phyloP scores from a whole-genome alignment of 2,329 filamentous ascomycete genomes.

The Sodiomyces alkalinus region DNA sequence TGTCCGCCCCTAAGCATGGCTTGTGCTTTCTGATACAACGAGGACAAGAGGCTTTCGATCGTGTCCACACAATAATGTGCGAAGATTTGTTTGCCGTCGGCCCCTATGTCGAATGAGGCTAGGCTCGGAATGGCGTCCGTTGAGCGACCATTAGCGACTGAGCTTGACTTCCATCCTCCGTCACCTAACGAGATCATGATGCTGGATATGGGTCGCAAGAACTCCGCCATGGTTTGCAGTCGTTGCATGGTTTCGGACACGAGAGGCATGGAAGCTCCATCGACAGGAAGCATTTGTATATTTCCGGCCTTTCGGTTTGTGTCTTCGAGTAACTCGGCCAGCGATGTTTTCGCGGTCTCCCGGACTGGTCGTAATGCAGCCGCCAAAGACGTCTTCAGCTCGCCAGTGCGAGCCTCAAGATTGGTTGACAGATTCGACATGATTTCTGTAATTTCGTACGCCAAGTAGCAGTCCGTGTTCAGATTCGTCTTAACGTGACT shows the following conservation, averaged over 20 bases:
- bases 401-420: constrained; percentile 68
- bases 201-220: constrained; percentile 70
- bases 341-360: constrained; percentile 78
- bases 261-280: constrained; percentile 64
- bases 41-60: constrained; percentile 62
- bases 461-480: constrained; percentile 82
- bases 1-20: constrained; percentile 60
- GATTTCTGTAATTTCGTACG: constrained; percentile 89
- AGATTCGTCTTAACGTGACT: constrained; percentile 76
- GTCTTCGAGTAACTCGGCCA: constrained; percentile 73
- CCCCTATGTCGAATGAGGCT: constrained; percentile 71
- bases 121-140: constrained; percentile 55
- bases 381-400: constrained; percentile 68
- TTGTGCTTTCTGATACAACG: constrained; percentile 61
- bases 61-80: constrained; percentile 83
- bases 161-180: constrained; percentile 63
- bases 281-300: constrained; percentile 55
- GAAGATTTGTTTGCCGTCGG: constrained; percentile 78
- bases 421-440: constrained; percentile 65
- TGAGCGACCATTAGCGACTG: constrained; percentile 34
- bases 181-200: constrained; percentile 88
- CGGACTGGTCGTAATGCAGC: constrained; percentile 79
- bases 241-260: constrained; percentile 76
- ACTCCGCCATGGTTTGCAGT: constrained; percentile 74
- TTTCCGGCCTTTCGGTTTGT: constrained; percentile 53